phyloP scores from a whole-genome alignment of 1,284 basidiomycete genomes.

The Sporisorium graminicola region DNA sequence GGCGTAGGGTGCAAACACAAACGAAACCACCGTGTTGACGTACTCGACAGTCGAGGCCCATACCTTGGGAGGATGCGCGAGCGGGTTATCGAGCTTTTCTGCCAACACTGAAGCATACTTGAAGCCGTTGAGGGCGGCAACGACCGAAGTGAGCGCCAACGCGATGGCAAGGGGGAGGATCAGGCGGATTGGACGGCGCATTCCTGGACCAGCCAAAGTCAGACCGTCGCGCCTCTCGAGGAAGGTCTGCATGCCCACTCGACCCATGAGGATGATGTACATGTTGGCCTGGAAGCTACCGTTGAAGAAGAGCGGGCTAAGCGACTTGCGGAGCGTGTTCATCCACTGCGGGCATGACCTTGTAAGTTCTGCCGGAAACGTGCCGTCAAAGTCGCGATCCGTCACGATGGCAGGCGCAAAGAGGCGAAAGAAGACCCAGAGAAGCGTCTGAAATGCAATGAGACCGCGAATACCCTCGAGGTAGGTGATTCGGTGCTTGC shows the following conservation, averaged over 20 bases:
- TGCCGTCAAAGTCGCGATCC: constrained; percentile 47
- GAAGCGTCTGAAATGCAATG: constrained; percentile 51
- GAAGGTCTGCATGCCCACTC: constrained; percentile 51
- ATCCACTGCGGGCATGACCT: constrained; percentile 49
- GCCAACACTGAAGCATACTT: constrained; percentile 42
- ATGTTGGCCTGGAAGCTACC: constrained; percentile 55
- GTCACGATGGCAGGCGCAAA: constrained; percentile 55
- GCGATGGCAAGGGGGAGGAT: constrained; percentile 51
- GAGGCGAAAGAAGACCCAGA: constrained; percentile 59
- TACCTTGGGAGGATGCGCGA: constrained; percentile 47
- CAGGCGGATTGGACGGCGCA: constrained; percentile 58
- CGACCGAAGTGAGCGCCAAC: constrained; percentile 48
- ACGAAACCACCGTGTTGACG: constrained; percentile 51
- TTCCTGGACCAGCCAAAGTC: constrained; percentile 52
- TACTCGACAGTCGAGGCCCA: constrained; percentile 50
- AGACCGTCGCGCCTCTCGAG: constrained; percentile 51
- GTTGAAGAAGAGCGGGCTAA: constrained; percentile 56
- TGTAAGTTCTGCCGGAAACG: constrained; percentile 50
- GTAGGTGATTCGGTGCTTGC: constrained; percentile 44
- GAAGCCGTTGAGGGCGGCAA: constrained; percentile 46
- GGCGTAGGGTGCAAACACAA: constrained; percentile 49
- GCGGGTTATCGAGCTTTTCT: constrained; percentile 39
- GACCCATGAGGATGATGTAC: constrained; percentile 58
- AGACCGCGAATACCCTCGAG: constrained; percentile 55
- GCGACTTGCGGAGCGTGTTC: constrained; percentile 53